Conservation (phyloP, 306 rosid species). For the Geum urbanum region DNA sequence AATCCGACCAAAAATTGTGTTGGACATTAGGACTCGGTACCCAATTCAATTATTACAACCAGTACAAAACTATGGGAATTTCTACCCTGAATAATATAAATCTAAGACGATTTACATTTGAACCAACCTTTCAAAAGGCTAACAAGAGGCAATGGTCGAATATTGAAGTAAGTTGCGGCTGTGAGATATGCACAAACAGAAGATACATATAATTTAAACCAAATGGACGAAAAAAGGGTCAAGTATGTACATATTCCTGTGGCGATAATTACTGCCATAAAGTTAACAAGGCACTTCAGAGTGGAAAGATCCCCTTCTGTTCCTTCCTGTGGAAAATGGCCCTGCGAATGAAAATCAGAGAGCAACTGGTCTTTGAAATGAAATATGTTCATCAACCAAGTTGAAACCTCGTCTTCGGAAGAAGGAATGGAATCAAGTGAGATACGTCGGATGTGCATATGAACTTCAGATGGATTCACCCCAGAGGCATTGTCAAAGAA, state of each 20-base stretch:
- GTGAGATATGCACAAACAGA: constrained; percentile 54
- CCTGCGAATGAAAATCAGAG: constrained; percentile 45
- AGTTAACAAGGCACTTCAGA: constrained; percentile 43
- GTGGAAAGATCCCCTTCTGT: constrained; percentile 48
- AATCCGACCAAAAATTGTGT: too few relatives aligned
- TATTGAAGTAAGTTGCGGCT: constrained; percentile 52
- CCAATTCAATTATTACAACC: constrained; percentile 23
- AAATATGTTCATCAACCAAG: constrained; percentile 53
- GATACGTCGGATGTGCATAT: constrained; percentile 48
- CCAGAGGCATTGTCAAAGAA: constrained; percentile 71
- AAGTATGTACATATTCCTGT: constrained; percentile 41
- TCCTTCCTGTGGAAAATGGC: constrained; percentile 62
- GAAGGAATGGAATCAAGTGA: constrained; percentile 44
- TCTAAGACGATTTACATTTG: constrained; percentile 20
- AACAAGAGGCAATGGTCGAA: constrained; percentile 50
- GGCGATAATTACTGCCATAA: constrained; percentile 33
- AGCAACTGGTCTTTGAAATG: constrained; percentile 59
- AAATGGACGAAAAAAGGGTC: constrained; percentile 39
- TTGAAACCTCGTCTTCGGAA: constrained; percentile 47
- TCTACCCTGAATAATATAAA: constrained; percentile 1
- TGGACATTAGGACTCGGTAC: too few relatives aligned
- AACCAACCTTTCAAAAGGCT: constrained; percentile 30
- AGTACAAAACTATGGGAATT: constrained; percentile 13
- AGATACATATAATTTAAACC: constrained; percentile 58
- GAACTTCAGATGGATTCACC: constrained; percentile 76